These are phyloP conservation scores for Eucalyptus guilfoylei DNA, from an alignment of 345 rosid genomes.

Conservation along the genomic window DNA sequence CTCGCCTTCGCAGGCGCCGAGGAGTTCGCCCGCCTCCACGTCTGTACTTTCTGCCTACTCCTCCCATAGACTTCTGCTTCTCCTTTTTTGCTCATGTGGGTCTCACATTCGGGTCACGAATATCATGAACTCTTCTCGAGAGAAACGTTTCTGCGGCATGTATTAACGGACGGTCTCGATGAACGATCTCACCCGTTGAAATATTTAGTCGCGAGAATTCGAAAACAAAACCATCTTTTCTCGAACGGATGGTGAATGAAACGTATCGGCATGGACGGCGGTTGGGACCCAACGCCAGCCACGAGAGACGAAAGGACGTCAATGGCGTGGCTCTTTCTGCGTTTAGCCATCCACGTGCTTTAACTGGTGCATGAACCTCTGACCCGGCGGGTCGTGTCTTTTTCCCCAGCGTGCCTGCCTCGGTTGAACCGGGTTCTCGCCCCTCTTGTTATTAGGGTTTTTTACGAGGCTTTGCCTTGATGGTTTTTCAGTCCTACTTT, in stretches of 20 bases:
- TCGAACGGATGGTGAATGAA: not conserved
- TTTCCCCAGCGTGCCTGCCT: not conserved
- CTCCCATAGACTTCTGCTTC: not conserved
- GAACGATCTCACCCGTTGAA: not conserved
- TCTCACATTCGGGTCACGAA: not conserved
- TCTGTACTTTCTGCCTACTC: not conserved
- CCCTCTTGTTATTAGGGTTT: not conserved
- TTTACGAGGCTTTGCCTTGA: not conserved
- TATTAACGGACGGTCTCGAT: not conserved
- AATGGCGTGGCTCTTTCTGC: not conserved
- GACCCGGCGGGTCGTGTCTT: not conserved
- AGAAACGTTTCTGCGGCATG: not conserved
- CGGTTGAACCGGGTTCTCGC: not conserved
- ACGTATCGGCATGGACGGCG: not conserved
- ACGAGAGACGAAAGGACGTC: not conserved
- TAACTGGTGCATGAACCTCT: not conserved
- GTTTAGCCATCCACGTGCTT: not conserved
- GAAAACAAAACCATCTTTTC: not conserved
- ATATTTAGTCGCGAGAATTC: not conserved
- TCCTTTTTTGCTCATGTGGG: not conserved
- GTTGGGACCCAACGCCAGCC: not conserved
- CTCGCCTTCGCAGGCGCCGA: slow-evolving; percentile 90
- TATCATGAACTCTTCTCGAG: not conserved
- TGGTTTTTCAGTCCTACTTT: not conserved
- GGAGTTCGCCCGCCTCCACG: slow-evolving; percentile 83